A percentile compares a stretch with the other conserved stretches of the same genome.
Conservation (phyloP, 2,329 filamentous ascomycete genomes). For the Epichloe elymi region DNA sequence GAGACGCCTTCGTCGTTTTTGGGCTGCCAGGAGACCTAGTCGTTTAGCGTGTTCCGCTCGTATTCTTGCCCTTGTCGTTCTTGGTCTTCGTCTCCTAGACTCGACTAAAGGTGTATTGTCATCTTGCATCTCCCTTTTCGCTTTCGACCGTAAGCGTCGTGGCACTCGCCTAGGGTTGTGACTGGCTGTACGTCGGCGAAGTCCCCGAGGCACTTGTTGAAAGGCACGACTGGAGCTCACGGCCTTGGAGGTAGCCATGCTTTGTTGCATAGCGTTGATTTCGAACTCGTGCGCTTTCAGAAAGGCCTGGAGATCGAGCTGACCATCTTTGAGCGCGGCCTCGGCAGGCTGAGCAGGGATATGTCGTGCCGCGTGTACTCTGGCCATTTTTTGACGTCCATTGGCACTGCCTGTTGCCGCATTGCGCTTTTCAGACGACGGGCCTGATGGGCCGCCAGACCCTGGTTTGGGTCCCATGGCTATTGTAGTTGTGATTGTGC, state of each 20-base stretch:
- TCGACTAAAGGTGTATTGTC: conserved; percentile 83
- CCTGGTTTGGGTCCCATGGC: conserved; percentile 15
- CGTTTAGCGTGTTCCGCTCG: conserved; percentile 65
- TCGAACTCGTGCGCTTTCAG: conserved; percentile 78
- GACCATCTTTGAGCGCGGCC: conserved; percentile 50
- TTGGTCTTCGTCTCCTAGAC: conserved; percentile 46
- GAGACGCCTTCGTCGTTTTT: conserved; percentile 33
- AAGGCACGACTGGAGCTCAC: conserved; percentile 60
- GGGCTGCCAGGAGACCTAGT: conserved; percentile 48
- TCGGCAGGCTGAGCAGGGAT: conserved; percentile 39
- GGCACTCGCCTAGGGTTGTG: conserved; percentile 91
- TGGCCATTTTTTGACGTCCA: conserved; percentile 29
- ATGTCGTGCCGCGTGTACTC: conserved; percentile 32
- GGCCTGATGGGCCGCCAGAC: conserved; percentile 14
- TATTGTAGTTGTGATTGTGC: background rate
- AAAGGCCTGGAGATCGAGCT: conserved; percentile 76
- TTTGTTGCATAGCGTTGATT: conserved; percentile 71
- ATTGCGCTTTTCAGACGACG: conserved; percentile 16
- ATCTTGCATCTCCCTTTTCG: conserved; percentile 62
- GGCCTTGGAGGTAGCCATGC: conserved; percentile 61
- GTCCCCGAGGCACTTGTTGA: conserved; percentile 72
- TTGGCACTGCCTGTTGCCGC: conserved; percentile 8
- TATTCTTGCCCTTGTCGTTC: conserved; percentile 43
- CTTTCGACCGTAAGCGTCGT: conserved; percentile 56
- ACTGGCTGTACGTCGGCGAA: conserved; percentile 80